Base-by-base conservation (phyloP, 306 rosid genomes). In the Quercus aquifolioides region DNA sequence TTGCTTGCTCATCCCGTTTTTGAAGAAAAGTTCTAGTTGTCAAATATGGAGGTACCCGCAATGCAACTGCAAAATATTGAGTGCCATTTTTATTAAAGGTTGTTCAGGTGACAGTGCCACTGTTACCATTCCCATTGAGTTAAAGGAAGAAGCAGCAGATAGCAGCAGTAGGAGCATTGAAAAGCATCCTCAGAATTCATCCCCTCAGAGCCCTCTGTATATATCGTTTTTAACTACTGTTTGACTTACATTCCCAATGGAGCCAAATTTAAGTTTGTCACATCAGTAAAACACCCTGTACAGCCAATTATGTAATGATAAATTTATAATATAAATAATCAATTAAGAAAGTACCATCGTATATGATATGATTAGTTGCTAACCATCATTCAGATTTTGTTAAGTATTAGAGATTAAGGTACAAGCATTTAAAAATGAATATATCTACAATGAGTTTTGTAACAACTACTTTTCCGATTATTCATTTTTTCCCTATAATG, bases 111-210 rank as follows among this genome's bases (percentile, higher is more conserved):
- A 84, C 77, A 23, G 79, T 83, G 72, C 84, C 85, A 31, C 63
- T 73, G 52, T 79, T 84, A 43, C 80, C 73, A 55, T 78, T 76
- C 30, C 70, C 75, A n/a, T 90, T 87, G 62, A 86, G 73, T 55
- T 89, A 92, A 73, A 89, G 91, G 83, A 96, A 93, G 83, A 91
- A 91, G 51, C 43, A 38, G 89, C 94, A 91, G 74, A 96, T 93
- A 20, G 99, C 96, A 33, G 99, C 99, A 15, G 99, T 97, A 8
- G 99, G 99, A 78, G 99, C 93, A 78, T 96, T 91, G 78, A 96
- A 96, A 60, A 96, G 97, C 94, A 88, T 91, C 88, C 97, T 87
- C 21, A 97, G 99, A 81, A 84, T 83, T 98, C 99, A 96, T 55
- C 99, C 98, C 81, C 99, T 82, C 85, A 93, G 58, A 96, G 92